Conservation (phyloP, 176 grass and related monocot genomes). For the Paspalum notatum region DNA sequence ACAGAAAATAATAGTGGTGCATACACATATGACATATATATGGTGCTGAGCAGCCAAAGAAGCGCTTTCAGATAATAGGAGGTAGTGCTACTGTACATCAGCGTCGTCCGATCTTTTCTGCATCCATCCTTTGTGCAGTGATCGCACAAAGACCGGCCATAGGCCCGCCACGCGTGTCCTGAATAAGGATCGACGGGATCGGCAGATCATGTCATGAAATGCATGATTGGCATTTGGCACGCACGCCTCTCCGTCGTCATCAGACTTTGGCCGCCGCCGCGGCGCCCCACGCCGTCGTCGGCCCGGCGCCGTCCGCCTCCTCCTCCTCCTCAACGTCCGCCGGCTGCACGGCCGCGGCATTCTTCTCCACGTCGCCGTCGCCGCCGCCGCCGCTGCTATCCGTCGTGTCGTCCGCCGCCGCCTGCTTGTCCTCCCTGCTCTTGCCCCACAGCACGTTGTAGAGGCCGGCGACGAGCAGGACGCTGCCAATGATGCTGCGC, state of each 20-base stretch:
- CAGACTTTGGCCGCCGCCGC: slow-evolving; percentile 17
- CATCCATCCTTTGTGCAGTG: not conserved
- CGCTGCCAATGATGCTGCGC: slow-evolving; percentile 63
- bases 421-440: slow-evolving; percentile 39
- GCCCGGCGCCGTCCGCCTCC: no score
- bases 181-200: not conserved
- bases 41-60: not conserved
- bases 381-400: not conserved
- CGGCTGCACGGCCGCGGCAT: not conserved
- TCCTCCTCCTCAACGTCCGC: not conserved
- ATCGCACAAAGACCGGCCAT: not conserved
- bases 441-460: slow-evolving; percentile 84
- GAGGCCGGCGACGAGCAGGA: slow-evolving; percentile 65
- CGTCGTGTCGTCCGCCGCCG: not conserved
- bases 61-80: not conserved
- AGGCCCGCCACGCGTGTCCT: not conserved
- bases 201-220: no score
- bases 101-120: not conserved
- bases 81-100: not conserved
- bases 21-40: not conserved
- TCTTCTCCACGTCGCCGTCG: not conserved
- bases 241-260: not conserved
- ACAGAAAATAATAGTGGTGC: not conserved
- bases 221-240: not conserved
- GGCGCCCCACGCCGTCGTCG: not conserved